Evolutionary conservation across 1,284 basidiomycete species (phyloP), one percentile per base, ranked within the genome.

Genomic region (Thelephora terrestris): DNA sequence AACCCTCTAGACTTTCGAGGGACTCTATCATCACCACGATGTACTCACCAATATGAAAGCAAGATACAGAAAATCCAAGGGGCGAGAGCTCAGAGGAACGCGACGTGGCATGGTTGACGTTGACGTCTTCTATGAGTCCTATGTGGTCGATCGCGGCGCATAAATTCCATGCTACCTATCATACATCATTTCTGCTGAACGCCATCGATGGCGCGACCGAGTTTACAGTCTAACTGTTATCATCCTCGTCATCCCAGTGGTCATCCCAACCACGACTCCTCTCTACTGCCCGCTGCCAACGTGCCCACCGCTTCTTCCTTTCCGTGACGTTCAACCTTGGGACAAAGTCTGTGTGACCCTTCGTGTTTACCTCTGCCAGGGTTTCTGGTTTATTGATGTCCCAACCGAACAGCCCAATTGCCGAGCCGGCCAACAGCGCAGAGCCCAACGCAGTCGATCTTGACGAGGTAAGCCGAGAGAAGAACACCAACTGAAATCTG

Each of bases 401-500:
- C 96, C 95, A 99, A n/a, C 93, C 95, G 58, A 90, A 95, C 24
- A 98, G 71, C 5, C 78, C 73, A 29, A 98, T 76, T 1, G 95
- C 93, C 37, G 88, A 79, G 14, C 89, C 96, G 14, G 96, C 95
- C n/a, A 97, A 78, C 37, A 99, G 71, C 17, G 96, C 96, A 7
- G 92, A 91, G n/a, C 95, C 95, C 36, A 99, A 73, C 5, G 96
- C 95, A 5, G 95, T 99, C 7, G 91, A 93, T 64, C 87, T 90
- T 53, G 5, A 23, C 47, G 7, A 14, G 18, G 38, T 20, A 46
- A 38, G 46, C 47, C 39, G 29, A 32, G 29, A 45, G n/a, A 24
- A 54, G 46, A 48, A 21, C 36, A 51, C 25, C 32, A 43, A 44
- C 39, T 6, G 18, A 36, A 37, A 43, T 49, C 36, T 47, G 42